Conservation (phyloP, 169 alveolate genomes). For the Cyclospora cayetanensis region DNA sequence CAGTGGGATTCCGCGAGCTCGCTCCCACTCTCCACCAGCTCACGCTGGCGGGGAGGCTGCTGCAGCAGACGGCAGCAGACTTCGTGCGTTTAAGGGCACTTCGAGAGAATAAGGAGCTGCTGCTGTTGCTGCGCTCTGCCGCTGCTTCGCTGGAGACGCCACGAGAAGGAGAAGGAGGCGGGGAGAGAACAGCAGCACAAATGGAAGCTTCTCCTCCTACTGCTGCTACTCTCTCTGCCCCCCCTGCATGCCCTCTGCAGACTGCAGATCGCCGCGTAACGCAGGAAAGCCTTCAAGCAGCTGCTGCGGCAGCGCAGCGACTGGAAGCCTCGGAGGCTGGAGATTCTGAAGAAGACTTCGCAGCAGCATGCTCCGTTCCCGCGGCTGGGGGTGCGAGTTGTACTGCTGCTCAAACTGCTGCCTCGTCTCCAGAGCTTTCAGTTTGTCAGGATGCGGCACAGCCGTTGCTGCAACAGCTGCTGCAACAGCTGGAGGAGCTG, state of each 20-base stretch:
- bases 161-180: not conserved
- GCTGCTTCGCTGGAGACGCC: not conserved
- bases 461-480: constrained; percentile 43
- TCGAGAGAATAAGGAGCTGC: constrained; percentile 11
- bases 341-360: too few species aligned
- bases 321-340: not conserved
- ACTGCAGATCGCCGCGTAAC: too few species aligned
- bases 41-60: not conserved
- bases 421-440: not conserved
- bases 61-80: constrained; percentile 24
- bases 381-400: not conserved
- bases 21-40: constrained; percentile 42
- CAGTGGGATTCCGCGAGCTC: constrained; percentile 6
- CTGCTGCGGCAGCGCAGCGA: not conserved
- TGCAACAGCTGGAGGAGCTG: constrained; percentile 32
- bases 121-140: constrained; percentile 19
- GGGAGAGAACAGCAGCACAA: not conserved
- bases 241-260: too few species aligned
- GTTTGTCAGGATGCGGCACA: not conserved
- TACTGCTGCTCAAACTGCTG: not conserved
- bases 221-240: not conserved
- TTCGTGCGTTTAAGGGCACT: not conserved
- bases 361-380: not conserved
- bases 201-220: not conserved
- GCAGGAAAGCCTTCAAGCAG: not conserved